Percentiles rank a stretch among this genome's conserved stretches.
These are phyloP conservation scores for Entophlyctis luteolus DNA, from an alignment of 192 early-diverging fungal genomes.

Conservation along the genomic window DNA sequence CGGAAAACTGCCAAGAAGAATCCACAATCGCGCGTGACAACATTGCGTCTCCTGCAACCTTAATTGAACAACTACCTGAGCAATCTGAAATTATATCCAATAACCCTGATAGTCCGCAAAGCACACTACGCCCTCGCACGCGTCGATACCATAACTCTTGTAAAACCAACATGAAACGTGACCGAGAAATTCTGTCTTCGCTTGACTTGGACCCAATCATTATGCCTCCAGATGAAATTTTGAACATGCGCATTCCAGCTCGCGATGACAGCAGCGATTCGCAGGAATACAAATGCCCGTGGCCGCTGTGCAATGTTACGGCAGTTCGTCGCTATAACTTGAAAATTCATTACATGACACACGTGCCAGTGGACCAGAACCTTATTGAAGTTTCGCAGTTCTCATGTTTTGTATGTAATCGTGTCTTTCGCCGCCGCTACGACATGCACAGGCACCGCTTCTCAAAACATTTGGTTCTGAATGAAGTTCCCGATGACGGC, in stretches of 20 bases:
- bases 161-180: too few species aligned
- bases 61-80: too few species aligned
- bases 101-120: too few species aligned
- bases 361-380: not conserved
- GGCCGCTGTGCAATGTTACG: not conserved
- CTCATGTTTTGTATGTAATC: not conserved
- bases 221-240: not conserved
- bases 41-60: too few species aligned
- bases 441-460: slow-evolving; percentile 1
- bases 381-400: not conserved
- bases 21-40: too few species aligned
- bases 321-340: slow-evolving; percentile 10
- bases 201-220: not conserved
- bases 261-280: too few species aligned
- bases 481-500: not conserved
- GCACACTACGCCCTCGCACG: too few species aligned
- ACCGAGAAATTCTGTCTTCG: too few species aligned
- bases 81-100: too few species aligned
- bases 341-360: slow-evolving; percentile 19
- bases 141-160: too few species aligned
- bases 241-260: not conserved
- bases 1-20: too few species aligned
- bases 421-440: not conserved
- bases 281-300: slow-evolving; percentile 3
- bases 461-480: not conserved